Evolutionary conservation across 306 rosid genomes (phyloP), one percentile per base, ranked within the genome.

Genomic region (Castanea crenata): DNA sequence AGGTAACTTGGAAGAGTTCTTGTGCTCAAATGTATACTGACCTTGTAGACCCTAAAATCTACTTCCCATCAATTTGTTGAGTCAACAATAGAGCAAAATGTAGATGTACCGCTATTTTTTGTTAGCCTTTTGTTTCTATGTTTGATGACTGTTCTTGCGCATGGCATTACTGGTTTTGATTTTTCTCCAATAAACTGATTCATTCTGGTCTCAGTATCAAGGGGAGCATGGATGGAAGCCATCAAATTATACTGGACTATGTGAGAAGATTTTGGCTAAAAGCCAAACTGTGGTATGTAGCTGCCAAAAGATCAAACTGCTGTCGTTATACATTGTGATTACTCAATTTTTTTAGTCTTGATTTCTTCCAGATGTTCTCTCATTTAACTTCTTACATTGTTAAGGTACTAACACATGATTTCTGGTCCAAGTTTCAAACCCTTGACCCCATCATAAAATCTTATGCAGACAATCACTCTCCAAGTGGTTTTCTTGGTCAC

Each of bases 201-300:
- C 44, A 35, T 63, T 78, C 61, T 81, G 79, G 49, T 75, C 41
- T 79, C 92, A 95, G 98, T 95, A 95, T 89, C 99, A 95, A 92
- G 99, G 99, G 77, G 96, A 95, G 41, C 86, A 88, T 21, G 99
- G 99, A 68, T 95, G 99, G 99, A 82, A 73, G 80, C 99, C 97
- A 15, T 91, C 96, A 80, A 92, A 89, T 34, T 95, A 95, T 79
- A 92, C 94, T 3, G 99, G 99, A 81, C 76, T 95, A 20, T 95
- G 90, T 0, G 98, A 95, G 84, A 95, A 87, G 91, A 71, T 95
- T 69, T 88, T 95, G 72, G 83, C 94, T 0, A 92, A 95, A 86
- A 95, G 99, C 86, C 98, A 92, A 83, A 87, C 99, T 68, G 87
- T 95, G 91, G 99, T 95, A 90, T 88, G 97, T 86, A 86, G 49